A percentile compares a stretch with the other conserved stretches of the same genome.
Evolutionary conservation across 2,329 filamentous ascomycete genomes (phyloP).

Genomic region (Fusarium chuoi): DNA sequence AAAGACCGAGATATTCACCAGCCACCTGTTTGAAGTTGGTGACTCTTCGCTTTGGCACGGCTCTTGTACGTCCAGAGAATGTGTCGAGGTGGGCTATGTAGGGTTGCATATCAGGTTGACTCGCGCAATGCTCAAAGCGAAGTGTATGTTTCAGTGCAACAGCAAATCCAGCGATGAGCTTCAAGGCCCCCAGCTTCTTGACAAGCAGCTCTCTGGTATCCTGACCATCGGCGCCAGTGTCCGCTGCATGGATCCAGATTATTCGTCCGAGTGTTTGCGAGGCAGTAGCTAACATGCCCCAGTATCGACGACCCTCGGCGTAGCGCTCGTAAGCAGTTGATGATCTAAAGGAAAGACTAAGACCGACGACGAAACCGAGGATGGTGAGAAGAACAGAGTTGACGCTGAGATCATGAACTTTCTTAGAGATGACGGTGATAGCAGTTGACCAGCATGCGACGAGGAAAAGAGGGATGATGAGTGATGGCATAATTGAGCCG

Average conservation of each 20-base stretch:
- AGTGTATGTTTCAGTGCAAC: constrained; percentile 82
- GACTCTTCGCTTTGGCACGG: constrained; percentile 52
- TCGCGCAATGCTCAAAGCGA: constrained; percentile 82
- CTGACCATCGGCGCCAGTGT: constrained; percentile 56
- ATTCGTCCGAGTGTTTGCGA: constrained; percentile 76
- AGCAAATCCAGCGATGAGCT: constrained; percentile 80
- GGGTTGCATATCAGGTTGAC: constrained; percentile 77
- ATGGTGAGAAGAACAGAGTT: constrained; percentile 71
- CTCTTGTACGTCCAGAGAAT: constrained; percentile 65
- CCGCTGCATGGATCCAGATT: constrained; percentile 84
- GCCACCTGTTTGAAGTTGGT: constrained; percentile 66
- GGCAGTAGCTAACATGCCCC: constrained; percentile 69
- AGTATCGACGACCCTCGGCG: constrained; percentile 71
- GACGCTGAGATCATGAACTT: constrained; percentile 53
- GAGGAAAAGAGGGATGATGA: constrained; percentile 75
- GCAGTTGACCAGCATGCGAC: constrained; percentile 72
- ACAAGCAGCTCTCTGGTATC: constrained; percentile 74
- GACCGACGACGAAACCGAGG: constrained; percentile 82
- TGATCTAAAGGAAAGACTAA: constrained; percentile 79
- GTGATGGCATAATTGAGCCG: constrained; percentile 77
- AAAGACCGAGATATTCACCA: constrained; percentile 79
- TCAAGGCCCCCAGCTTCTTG: constrained; percentile 77
- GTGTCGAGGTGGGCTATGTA: constrained; percentile 79
- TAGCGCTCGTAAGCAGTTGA: constrained; percentile 82
- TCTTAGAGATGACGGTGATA: constrained; percentile 67